Conservation (phyloP, 129 eudicot genomes). For the Heracleum sosnowskyi region DNA sequence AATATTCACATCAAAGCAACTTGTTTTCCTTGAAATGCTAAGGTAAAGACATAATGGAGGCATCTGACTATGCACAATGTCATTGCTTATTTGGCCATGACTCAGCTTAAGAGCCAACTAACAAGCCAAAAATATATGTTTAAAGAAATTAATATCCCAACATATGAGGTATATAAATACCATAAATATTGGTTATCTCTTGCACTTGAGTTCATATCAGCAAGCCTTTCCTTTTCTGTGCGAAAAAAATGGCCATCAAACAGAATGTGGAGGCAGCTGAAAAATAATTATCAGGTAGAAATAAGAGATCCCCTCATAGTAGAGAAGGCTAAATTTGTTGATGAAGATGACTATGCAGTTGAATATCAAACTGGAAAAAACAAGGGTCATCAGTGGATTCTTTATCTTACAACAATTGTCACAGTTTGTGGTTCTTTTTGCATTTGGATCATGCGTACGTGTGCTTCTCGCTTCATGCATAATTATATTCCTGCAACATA, state of each 20-base stretch:
- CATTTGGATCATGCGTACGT: conserved; percentile 55
- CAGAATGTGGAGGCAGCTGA: conserved; percentile 20
- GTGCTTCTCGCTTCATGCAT: background rate
- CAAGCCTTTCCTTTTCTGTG: background rate
- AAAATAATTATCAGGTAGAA: conserved; percentile 22
- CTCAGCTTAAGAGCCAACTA: background rate
- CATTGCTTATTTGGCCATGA: background rate
- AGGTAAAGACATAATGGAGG: background rate
- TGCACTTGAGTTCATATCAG: background rate
- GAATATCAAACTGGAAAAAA: background rate
- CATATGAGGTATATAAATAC: background rate
- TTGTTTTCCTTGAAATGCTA: background rate
- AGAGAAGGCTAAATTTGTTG: background rate
- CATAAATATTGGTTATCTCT: background rate
- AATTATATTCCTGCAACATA: background rate
- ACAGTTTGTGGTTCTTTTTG: conserved; percentile 53
- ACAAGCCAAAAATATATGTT: background rate
- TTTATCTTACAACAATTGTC: conserved; percentile 44
- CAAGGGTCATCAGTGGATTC: conserved; percentile 37
- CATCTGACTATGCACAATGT: background rate
- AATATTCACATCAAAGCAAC: background rate
- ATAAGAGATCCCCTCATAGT: conserved; percentile 27
- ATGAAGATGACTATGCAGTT: background rate
- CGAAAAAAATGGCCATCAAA: conserved; percentile 17
- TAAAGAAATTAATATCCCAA: background rate